These are phyloP conservation scores for Myxozyma geophila DNA, from an alignment of 805 yeast species.

Conservation along the genomic window DNA sequence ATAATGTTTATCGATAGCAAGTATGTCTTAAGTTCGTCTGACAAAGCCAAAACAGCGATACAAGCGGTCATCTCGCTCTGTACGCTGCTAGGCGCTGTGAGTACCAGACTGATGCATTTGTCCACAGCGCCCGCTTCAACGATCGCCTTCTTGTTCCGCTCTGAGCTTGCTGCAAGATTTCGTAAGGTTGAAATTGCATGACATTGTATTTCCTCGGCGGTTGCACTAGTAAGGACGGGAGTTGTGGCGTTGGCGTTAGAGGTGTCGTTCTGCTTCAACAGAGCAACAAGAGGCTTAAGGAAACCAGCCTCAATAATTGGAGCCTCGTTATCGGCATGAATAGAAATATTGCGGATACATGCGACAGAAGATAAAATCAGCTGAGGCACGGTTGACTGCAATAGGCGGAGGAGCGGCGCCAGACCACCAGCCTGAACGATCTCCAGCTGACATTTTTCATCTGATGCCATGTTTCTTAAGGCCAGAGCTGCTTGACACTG, in stretches of 20 bases:
- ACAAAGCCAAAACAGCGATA: constrained; percentile 93
- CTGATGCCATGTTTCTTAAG: constrained; percentile 92
- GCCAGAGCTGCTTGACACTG: constrained; percentile 99
- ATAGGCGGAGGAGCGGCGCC: constrained; percentile 86
- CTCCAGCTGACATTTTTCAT: constrained; percentile 89
- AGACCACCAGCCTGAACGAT: constrained; percentile 95
- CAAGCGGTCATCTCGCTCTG: constrained; percentile 97
- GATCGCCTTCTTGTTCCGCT: constrained; percentile 86
- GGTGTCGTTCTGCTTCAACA: constrained; percentile 68
- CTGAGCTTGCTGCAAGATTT: constrained; percentile 94
- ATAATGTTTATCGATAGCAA: constrained; percentile 81
- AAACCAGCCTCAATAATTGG: constrained; percentile 96
- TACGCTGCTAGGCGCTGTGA: constrained; percentile 84
- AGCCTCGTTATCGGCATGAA: constrained; percentile 95
- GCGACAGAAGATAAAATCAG: constrained; percentile 96
- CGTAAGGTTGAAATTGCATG: constrained; percentile 96
- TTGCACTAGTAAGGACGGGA: constrained; percentile 12
- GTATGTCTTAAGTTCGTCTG: constrained; percentile 89
- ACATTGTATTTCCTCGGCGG: constrained; percentile 93
- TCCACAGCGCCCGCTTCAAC: constrained; percentile 95
- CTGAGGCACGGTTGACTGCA: constrained; percentile 85
- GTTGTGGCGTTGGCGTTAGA: constrained; percentile 18
- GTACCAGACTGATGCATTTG: constrained; percentile 85
- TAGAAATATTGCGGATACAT: constrained; percentile 94
- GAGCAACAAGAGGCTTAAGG: constrained; percentile 82